Conservation (phyloP, 1,284 basidiomycete species). For the Ceratobasidium sp. region DNA sequence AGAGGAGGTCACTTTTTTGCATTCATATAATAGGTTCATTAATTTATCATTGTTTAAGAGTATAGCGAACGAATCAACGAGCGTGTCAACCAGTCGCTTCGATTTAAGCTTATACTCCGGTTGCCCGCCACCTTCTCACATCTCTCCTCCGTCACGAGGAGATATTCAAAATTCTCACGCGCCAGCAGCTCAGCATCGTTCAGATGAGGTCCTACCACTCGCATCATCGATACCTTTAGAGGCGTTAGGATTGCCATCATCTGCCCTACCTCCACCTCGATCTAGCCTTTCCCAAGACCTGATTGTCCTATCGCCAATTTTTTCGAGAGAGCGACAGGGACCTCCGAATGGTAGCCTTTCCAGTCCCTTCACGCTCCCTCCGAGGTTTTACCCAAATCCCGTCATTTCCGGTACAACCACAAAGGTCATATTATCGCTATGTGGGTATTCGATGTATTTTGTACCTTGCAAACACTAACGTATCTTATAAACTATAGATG, state of each 20-base stretch:
- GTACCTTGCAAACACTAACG: neutral
- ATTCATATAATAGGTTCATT: too few species aligned
- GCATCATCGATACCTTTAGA: neutral
- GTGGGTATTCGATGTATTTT: neutral
- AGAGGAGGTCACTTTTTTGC: too few species aligned
- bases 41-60: too few species aligned
- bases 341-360: too few species aligned
- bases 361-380: neutral
- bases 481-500: neutral
- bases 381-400: neutral
- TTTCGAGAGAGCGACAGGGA: neutral
- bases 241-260: neutral
- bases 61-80: too few species aligned
- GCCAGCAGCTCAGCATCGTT: neutral
- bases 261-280: neutral
- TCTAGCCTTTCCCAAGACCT: neutral
- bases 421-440: conserved; percentile 2
- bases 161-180: too few species aligned
- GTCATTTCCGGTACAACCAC: neutral
- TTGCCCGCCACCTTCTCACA: too few species aligned
- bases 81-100: too few species aligned
- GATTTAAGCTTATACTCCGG: too few species aligned
- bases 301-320: too few species aligned
- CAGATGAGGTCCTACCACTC: neutral
- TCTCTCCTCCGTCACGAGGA: too few species aligned